Base-by-base conservation (phyloP, 2,329 filamentous ascomycete genomes). In the Hypocrella siamensis region DNA sequence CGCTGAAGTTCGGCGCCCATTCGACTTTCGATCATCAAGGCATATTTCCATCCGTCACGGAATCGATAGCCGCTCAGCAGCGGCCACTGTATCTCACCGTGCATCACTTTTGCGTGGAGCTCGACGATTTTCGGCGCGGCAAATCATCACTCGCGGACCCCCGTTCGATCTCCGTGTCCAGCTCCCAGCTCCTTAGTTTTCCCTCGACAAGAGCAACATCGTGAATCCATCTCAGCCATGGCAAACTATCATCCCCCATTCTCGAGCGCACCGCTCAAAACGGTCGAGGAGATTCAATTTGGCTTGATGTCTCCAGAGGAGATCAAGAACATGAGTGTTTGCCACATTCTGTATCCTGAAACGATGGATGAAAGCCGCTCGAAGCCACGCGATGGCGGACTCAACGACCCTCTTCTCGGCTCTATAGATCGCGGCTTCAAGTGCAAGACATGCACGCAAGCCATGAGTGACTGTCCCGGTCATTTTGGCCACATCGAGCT, bases 401-500 rank as follows among this genome's bases (percentile, higher is more conserved):
- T 96, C 44, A 96, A 96, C 54, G 90, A 99, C 53, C 86, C 90
- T 42, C 81, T 86, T 45, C 77, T 99, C 31, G 90, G 90, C 36
- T 93, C 90, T 31, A 93, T 98, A 54, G 92, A 98, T 56, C 78
- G 90, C 42, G 80, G 85, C 52, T 92, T 84, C 65, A 84, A 85
- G 58, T 99, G 90, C 64, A 86, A 81, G 51, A 96, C 92, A 30
- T 99, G 90, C 59, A 80, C 86, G 42, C 86, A 98, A 60, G 79
- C 82, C 50, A 93, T 94, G 71, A 78, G 81, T 41, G 84, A 93
- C 54, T 99, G 90, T 56, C 88, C 90, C 37, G 90, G 90, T 38
- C 90, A 99, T 56, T 99, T 98, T 54, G 90, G 90, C 41, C 92
- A 98, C 59, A 98, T 98, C 47, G 92, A 98, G 61, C 70, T 99